Evolutionary conservation across 306 rosid species (phyloP).

Genomic region (Rosa rugosa): DNA sequence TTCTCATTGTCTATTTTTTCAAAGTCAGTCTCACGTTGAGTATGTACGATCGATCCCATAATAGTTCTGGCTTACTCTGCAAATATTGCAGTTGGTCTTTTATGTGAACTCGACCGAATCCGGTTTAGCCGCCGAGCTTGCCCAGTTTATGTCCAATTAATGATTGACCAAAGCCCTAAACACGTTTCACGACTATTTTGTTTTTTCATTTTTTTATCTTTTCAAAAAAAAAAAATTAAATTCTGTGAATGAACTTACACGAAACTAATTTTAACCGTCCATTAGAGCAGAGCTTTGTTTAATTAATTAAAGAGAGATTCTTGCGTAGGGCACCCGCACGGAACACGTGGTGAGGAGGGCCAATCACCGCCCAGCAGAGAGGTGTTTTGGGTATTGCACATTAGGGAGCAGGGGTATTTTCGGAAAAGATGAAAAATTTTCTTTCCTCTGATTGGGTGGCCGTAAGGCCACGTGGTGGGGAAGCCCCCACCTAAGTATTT

Average conservation of each 20-base stretch:
- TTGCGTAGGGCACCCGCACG: no score
- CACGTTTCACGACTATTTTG: conserved; percentile 17
- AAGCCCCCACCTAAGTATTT: no score
- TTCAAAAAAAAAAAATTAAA: not conserved
- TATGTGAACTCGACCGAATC: conserved; percentile 49
- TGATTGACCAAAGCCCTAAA: conserved; percentile 36
- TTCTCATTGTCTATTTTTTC: not conserved
- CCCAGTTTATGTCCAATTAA: conserved; percentile 32
- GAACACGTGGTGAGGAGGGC: no score
- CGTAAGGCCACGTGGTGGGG: no score
- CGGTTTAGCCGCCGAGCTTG: conserved; percentile 38
- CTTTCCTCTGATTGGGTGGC: no score
- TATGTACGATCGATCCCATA: not conserved
- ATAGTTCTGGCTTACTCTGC: not conserved
- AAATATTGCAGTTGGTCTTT: not conserved
- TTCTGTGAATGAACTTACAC: not conserved
- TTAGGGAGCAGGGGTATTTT: no score
- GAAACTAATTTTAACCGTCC: conserved; percentile 13
- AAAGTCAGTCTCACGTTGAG: conserved; percentile 16
- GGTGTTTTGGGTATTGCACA: no score
- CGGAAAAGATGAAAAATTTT: no score
- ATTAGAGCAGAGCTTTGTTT: not conserved
- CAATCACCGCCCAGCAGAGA: no score
- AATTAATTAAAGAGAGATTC: no score
- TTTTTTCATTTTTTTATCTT: not conserved